These are phyloP conservation scores for Saccharomyces mikatae DNA, from an alignment of 805 yeast genomes.

Conservation along the genomic window DNA sequence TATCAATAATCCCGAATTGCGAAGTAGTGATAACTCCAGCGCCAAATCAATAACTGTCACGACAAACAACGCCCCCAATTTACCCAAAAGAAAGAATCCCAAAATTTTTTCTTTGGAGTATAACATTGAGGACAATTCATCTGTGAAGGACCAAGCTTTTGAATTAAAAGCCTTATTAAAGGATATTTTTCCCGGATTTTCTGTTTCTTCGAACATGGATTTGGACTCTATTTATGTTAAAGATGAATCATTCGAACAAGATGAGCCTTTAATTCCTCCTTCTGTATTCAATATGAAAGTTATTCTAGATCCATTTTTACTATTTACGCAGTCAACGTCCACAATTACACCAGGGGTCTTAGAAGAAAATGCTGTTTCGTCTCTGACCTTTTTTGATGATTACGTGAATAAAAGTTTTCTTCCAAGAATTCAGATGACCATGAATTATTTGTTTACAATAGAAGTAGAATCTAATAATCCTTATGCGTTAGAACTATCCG, in stretches of 20 bases:
- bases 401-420: constrained; percentile 61
- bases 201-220: constrained; percentile 31
- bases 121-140: constrained; percentile 20
- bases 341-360: constrained; percentile 30
- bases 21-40: neutral
- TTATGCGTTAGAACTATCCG: constrained; percentile 30
- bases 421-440: constrained; percentile 51
- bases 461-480: constrained; percentile 36
- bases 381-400: constrained; percentile 45
- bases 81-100: constrained; percentile 10
- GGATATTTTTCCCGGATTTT: constrained; percentile 66
- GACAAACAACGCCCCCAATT: constrained; percentile 3
- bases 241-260: constrained; percentile 49
- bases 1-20: constrained; percentile 13
- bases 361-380: constrained; percentile 20
- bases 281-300: constrained; percentile 74
- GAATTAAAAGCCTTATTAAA: constrained; percentile 42
- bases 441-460: constrained; percentile 45
- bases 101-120: constrained; percentile 21
- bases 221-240: constrained; percentile 44
- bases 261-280: constrained; percentile 59
- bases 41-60: constrained; percentile 2
- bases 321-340: constrained; percentile 55
- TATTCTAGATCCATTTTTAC: constrained; percentile 62
- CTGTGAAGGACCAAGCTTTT: constrained; percentile 30